Evolutionary conservation across 2,329 filamentous ascomycete genomes (phyloP).

Genomic region (Mycosphaerella sp.): DNA sequence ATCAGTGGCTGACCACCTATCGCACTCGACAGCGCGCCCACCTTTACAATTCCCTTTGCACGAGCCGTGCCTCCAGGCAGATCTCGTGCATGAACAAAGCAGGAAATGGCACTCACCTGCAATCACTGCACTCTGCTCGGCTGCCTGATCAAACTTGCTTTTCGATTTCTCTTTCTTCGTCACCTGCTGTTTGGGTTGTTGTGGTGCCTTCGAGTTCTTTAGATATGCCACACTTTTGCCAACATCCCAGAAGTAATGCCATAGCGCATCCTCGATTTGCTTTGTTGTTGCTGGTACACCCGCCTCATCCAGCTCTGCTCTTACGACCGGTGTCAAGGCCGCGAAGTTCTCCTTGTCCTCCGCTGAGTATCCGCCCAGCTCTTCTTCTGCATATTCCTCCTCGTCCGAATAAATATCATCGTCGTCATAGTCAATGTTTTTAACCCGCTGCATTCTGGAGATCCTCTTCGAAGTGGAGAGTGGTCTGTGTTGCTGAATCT

Average conservation of each 20-base stretch:
- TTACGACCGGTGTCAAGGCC: constrained; percentile 31
- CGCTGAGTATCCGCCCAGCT: constrained; percentile 35
- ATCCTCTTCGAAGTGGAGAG: not conserved
- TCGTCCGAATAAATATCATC: constrained; percentile 51
- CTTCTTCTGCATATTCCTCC: constrained; percentile 41
- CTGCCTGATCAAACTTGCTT: constrained; percentile 45
- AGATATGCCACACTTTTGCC: constrained; percentile 79
- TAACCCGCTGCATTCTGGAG: constrained; percentile 39
- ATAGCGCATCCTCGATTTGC: constrained; percentile 83
- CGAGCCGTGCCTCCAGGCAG: not conserved
- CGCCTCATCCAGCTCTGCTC: constrained; percentile 32
- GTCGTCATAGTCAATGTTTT: constrained; percentile 45
- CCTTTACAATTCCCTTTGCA: not conserved
- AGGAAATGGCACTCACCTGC: constrained; percentile 40
- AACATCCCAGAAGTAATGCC: constrained; percentile 94
- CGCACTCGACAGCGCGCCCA: not conserved
- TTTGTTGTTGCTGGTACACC: constrained; percentile 50
- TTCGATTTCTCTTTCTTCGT: constrained; percentile 39
- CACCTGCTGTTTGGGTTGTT: constrained; percentile 26
- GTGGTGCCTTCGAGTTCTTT: constrained; percentile 41
- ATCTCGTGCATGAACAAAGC: constrained; percentile 4
- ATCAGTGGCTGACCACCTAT: constrained; percentile 11
- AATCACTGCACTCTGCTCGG: constrained; percentile 37
- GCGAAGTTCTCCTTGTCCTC: constrained; percentile 36
- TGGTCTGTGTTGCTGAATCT: not conserved